Evolutionary conservation across 1,284 basidiomycete species (phyloP).

Genomic region (Moesziomyces sp.): DNA sequence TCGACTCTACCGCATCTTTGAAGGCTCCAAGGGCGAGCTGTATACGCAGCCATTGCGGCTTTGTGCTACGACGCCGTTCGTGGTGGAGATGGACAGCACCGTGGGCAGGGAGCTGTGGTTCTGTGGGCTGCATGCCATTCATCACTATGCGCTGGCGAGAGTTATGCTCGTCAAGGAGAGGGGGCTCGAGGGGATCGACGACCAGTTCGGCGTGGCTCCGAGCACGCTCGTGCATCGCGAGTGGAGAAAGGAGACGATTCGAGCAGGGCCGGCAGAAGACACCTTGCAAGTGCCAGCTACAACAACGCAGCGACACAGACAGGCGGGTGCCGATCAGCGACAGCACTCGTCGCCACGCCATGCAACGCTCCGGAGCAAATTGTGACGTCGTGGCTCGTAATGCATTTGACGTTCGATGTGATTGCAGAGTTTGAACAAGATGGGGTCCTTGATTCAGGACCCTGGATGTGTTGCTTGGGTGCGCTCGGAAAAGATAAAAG

Average conservation of each 20-base stretch:
- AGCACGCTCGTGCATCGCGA: slow-evolving; percentile 55
- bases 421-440: too few species aligned
- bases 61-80: slow-evolving; percentile 58
- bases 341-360: too few species aligned
- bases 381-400: too few species aligned
- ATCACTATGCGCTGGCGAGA: slow-evolving; percentile 62
- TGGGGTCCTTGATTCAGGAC: too few species aligned
- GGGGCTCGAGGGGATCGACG: slow-evolving; percentile 36
- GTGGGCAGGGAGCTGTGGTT: slow-evolving; percentile 61
- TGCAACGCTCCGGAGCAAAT: too few species aligned
- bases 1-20: slow-evolving; percentile 36
- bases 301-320: slow-evolving; percentile 9
- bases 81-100: slow-evolving; percentile 47
- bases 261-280: slow-evolving; percentile 21
- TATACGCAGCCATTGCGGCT: slow-evolving; percentile 36
- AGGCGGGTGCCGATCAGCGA: slow-evolving; percentile 1
- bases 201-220: slow-evolving; percentile 63
- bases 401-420: too few species aligned
- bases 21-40: slow-evolving; percentile 28
- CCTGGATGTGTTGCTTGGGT: too few species aligned
- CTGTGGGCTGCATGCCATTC: slow-evolving; percentile 60
- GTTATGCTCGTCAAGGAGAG: slow-evolving; percentile 61
- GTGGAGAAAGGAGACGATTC: slow-evolving; percentile 37
- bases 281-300: not conserved
- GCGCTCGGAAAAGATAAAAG: too few species aligned